Evolutionary conservation across 148 eudicot genomes (phyloP).

Genomic region (Limonium bicolor): DNA sequence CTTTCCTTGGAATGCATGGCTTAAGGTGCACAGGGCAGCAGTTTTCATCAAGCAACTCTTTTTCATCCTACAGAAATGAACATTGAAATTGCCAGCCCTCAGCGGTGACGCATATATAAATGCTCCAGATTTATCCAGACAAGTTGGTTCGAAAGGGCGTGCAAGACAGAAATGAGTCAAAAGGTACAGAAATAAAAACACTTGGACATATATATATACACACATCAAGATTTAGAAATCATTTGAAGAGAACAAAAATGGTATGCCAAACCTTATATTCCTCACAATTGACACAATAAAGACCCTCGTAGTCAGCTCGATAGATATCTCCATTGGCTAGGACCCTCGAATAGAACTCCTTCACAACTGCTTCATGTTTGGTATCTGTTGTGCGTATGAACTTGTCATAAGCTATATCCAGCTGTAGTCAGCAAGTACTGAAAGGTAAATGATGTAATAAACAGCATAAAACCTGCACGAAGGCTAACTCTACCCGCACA

Average conservation of each 20-base stretch:
- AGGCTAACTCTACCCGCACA: too few relatives aligned
- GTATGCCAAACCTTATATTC: slow-evolving; percentile 94
- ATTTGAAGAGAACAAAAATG: not conserved
- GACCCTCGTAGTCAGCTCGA: slow-evolving; percentile 89
- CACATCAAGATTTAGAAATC: too few relatives aligned
- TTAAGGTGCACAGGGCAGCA: slow-evolving; percentile 87
- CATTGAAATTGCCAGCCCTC: too few relatives aligned
- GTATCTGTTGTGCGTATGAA: slow-evolving; percentile 81
- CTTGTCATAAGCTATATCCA: slow-evolving; percentile 89
- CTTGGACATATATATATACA: too few relatives aligned
- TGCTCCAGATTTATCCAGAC: too few relatives aligned
- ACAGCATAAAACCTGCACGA: too few relatives aligned
- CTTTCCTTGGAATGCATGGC: slow-evolving; percentile 77
- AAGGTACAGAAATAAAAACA: too few relatives aligned
- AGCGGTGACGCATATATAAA: too few relatives aligned
- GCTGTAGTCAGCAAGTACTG: slow-evolving; percentile 25
- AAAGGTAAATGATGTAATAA: not conserved
- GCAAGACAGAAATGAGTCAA: too few relatives aligned
- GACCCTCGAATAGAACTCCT: slow-evolving; percentile 77
- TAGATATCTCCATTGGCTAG: slow-evolving; percentile 93
- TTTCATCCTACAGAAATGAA: slow-evolving; percentile 46
- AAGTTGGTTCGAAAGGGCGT: too few relatives aligned
- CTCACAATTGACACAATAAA: slow-evolving; percentile 93
- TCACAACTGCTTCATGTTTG: slow-evolving; percentile 79
- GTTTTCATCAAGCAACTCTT: slow-evolving; percentile 53